phyloP scores from a whole-genome alignment of 2,329 filamentous ascomycete genomes.

The Talaromyces verruculosus region DNA sequence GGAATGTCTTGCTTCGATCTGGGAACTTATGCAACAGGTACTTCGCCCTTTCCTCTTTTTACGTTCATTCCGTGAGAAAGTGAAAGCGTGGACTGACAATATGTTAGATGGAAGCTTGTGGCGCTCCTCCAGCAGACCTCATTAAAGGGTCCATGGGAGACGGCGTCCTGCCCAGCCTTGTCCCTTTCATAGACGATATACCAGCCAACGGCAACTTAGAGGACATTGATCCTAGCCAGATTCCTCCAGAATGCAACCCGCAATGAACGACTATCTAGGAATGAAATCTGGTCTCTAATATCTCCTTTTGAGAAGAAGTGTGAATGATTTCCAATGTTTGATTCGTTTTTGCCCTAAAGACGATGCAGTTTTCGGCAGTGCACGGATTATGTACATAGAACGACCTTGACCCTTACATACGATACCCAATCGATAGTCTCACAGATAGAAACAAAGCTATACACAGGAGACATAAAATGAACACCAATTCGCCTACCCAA shows the following conservation, averaged over 20 bases:
- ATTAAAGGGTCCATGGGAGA: slow-evolving; percentile 50
- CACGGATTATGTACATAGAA: slow-evolving; percentile 15
- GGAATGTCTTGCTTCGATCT: slow-evolving; percentile 84
- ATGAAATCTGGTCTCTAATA: not conserved
- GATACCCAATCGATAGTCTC: slow-evolving; percentile 18
- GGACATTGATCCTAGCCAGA: slow-evolving; percentile 34
- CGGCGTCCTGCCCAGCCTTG: not conserved
- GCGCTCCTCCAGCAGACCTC: slow-evolving; percentile 84
- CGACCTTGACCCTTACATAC: slow-evolving; percentile 17
- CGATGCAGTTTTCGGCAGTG: not conserved
- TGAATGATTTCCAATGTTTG: not conserved
- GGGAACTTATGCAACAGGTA: slow-evolving; percentile 97
- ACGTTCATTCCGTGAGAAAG: not conserved
- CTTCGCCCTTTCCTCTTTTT: slow-evolving; percentile 28
- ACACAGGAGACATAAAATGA: slow-evolving; percentile 4
- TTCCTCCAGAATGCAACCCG: slow-evolving; percentile 62
- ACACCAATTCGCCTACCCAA: not conserved
- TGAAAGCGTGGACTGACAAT: not conserved
- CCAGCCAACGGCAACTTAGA: slow-evolving; percentile 63
- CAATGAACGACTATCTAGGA: slow-evolving; percentile 46
- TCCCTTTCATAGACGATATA: slow-evolving; percentile 67
- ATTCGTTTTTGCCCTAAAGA: not conserved
- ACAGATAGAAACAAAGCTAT: slow-evolving; percentile 1
- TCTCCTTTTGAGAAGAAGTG: not conserved
- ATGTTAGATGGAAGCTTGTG: slow-evolving; percentile 94